Conservation (phyloP, 2,329 filamentous ascomycete species). For the Talaromyces verruculosus region DNA sequence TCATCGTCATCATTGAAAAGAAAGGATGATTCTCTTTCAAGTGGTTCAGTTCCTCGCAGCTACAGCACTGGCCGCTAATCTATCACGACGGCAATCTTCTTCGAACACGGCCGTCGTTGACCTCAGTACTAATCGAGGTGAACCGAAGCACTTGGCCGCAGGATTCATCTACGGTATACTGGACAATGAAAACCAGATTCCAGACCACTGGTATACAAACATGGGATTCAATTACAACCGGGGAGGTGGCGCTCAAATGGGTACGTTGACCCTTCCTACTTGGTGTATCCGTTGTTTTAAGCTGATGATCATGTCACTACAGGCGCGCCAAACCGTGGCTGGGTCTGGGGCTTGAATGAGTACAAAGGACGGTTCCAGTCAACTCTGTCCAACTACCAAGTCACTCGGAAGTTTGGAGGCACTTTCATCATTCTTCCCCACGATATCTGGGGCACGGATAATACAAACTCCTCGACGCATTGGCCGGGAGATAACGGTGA, state of each 20-base stretch:
- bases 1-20: not conserved
- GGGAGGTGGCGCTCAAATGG: slow-evolving; percentile 45
- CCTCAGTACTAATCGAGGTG: not conserved
- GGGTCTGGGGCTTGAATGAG: slow-evolving; percentile 40
- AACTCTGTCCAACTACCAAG: slow-evolving; percentile 48
- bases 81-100: not conserved
- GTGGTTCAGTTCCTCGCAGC: not conserved
- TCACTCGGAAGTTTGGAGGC: slow-evolving; percentile 44
- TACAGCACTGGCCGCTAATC: not conserved
- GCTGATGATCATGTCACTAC: not conserved
- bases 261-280: slow-evolving; percentile 8
- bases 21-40: slow-evolving; percentile 1
- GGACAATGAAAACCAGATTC: slow-evolving; percentile 41
- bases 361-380: slow-evolving; percentile 45
- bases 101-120: not conserved
- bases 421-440: slow-evolving; percentile 49
- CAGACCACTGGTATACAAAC: slow-evolving; percentile 40
- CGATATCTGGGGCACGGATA: slow-evolving; percentile 52
- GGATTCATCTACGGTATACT: slow-evolving; percentile 48
- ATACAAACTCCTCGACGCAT: slow-evolving; percentile 38
- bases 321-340: slow-evolving; percentile 35
- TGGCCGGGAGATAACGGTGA: slow-evolving; percentile 54
- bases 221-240: slow-evolving; percentile 45
- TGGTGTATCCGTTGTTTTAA: not conserved
- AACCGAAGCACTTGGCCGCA: slow-evolving; percentile 36